Conservation (phyloP, 306 rosid species). For the Casuarina equisetifolia region DNA sequence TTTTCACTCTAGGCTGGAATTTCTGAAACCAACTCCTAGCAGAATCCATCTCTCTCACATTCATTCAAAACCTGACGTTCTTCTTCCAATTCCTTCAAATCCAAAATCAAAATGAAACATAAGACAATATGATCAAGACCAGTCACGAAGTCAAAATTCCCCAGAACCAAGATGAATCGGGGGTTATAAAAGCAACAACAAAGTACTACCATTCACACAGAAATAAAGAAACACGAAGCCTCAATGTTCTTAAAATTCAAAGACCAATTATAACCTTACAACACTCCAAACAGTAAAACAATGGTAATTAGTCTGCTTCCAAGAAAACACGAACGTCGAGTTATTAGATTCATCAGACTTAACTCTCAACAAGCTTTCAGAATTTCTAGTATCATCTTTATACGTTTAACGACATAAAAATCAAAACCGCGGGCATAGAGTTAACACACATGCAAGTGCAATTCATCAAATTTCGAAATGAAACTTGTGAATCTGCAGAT, state of each 20-base stretch:
- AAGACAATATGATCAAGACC: not conserved
- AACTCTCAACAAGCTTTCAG: not conserved
- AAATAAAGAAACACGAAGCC: not conserved
- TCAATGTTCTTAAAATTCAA: not conserved
- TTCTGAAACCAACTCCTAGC: constrained; percentile 60
- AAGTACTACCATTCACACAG: not conserved
- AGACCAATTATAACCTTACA: not conserved
- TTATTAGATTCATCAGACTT: not conserved
- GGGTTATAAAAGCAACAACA: not conserved
- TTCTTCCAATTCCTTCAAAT: constrained; percentile 10
- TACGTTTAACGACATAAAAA: not conserved
- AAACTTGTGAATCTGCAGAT: not conserved
- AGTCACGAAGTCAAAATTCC: not conserved
- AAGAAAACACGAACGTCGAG: not conserved
- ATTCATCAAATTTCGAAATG: not conserved
- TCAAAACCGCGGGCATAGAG: not conserved
- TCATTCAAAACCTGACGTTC: constrained; percentile 27
- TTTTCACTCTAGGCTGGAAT: constrained; percentile 39
- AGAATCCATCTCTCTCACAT: constrained; percentile 45
- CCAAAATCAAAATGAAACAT: not conserved
- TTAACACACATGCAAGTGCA: not conserved
- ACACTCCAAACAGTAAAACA: not conserved
- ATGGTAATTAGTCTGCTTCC: not conserved
- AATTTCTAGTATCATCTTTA: not conserved
- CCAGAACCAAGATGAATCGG: not conserved